Evolutionary conservation across 2,329 filamentous ascomycete genomes (phyloP), one percentile per base, ranked within the genome.

Genomic region (Davidsoniella neocaledoniae): DNA sequence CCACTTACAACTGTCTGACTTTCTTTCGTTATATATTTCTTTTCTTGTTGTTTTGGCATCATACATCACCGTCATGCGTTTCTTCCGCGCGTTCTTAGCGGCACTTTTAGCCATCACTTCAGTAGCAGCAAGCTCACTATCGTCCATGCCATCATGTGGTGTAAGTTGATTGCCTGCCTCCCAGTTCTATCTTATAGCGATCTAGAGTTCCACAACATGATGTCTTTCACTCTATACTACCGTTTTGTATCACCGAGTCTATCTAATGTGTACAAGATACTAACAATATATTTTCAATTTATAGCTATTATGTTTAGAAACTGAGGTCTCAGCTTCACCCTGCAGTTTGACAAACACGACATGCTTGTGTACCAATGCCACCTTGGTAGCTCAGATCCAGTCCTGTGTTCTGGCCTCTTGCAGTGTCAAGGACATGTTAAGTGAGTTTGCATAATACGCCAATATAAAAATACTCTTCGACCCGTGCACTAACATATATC

Each of bases 331-430:
- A 12, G 53, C 56, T 9, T 63, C 62, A 7, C 43, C 56, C 4
- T 66, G 63, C 48, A 45, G 54, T 3, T 21, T 56, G n/a, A 56
- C 56, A 3, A 56, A 66, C 49, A 50, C 55, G 37, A 58, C 58
- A 1, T 66, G 64, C 43, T 54, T 62, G 26, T 66, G 64, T 53
- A 58, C 58, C 23, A 57, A 62, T 29, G 45, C 53, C 14, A 40
- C 48, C 6, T 51, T 66, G 2, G 55, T 58, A 38, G 26, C 52
- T 9, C 39, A 56, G 3, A 55, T 63, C 23, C 54, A 60, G 9
- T 49, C 37, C 7, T 66, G 63, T 41, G 57, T 64, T 10, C 36
- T 52, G 8, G 43, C 50, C 29, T 58, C 38, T 5, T 65, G 63
- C 41, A 62, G 56, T 1, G 50, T 62, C 21, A 59, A 57, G 19